These are phyloP conservation scores for Pseudonectria buxi DNA, from an alignment of 2,329 filamentous ascomycete genomes.

Conservation along the genomic window DNA sequence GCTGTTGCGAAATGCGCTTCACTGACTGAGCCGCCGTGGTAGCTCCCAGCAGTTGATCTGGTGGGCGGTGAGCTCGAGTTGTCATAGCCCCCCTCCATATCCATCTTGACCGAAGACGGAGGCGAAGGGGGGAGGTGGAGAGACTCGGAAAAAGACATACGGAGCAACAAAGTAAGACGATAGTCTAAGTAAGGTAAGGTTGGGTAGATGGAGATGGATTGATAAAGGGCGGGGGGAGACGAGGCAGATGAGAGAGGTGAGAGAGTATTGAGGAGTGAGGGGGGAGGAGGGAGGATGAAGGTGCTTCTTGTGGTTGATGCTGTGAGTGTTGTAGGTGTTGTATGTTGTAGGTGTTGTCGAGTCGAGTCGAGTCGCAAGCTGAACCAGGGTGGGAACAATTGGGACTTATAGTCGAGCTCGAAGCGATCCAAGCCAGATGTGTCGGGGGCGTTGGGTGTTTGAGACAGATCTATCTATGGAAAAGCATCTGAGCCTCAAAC, in stretches of 20 bases:
- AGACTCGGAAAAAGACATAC: conserved; percentile 25
- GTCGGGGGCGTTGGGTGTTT: conserved; percentile 16
- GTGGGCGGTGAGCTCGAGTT: conserved; percentile 21
- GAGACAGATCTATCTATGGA: conserved; percentile 24
- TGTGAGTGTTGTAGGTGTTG: too few species aligned
- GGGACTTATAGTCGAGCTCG: conserved; percentile 15
- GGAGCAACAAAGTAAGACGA: conserved; percentile 14
- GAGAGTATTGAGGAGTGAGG: conserved; percentile 13
- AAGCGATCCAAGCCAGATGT: conserved; percentile 15
- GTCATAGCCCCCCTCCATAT: conserved; percentile 22
- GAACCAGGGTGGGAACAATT: neutral
- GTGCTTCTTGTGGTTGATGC: too few species aligned
- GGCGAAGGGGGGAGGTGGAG: conserved; percentile 22
- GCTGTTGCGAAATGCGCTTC: conserved; percentile 14
- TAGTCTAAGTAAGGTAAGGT: conserved; percentile 6
- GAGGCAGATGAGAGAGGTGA: conserved; percentile 12
- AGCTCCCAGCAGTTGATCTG: conserved; percentile 18
- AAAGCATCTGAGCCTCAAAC: conserved; percentile 24
- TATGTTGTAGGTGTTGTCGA: too few species aligned
- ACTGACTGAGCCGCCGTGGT: conserved; percentile 12
- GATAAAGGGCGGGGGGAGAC: too few species aligned
- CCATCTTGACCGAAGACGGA: conserved; percentile 24
- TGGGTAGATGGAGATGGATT: conserved; percentile 11
- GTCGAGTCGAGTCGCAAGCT: neutral
- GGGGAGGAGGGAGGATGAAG: neutral